Evolutionary conservation across 2,329 filamentous ascomycete species (phyloP).

Genomic region (Alternaria arbusti): DNA sequence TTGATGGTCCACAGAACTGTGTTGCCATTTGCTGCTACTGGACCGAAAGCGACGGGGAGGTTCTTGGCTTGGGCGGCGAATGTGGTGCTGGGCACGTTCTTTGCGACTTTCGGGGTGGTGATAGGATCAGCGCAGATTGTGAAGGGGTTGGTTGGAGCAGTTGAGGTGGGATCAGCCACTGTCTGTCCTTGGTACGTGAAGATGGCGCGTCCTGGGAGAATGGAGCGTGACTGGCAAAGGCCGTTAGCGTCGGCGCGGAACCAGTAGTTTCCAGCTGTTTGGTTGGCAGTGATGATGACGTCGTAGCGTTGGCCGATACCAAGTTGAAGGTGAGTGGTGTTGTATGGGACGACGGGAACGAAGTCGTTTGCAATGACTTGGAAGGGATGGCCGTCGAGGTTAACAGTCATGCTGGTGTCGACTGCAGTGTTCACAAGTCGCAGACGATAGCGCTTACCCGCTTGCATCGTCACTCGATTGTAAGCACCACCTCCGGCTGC

Average conservation of each 20-base stretch:
- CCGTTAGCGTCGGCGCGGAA: constrained; percentile 38
- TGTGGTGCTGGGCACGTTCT: constrained; percentile 40
- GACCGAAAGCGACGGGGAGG: constrained; percentile 39
- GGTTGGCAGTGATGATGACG: constrained; percentile 44
- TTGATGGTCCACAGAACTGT: constrained; percentile 49
- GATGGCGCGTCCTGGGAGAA: constrained; percentile 45
- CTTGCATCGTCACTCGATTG: constrained; percentile 34
- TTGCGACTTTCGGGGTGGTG: constrained; percentile 43
- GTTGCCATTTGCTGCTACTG: constrained; percentile 33
- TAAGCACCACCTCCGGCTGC: constrained; percentile 44
- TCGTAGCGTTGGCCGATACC: constrained; percentile 50
- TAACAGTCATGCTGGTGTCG: constrained; percentile 32
- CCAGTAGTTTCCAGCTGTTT: constrained; percentile 42
- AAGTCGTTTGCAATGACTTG: constrained; percentile 43
- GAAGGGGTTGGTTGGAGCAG: constrained; percentile 27
- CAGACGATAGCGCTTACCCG: constrained; percentile 60
- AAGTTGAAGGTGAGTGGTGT: constrained; percentile 47
- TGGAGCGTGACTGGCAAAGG: constrained; percentile 29
- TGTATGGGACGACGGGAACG: constrained; percentile 41
- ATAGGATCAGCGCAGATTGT: constrained; percentile 46
- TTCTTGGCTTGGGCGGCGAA: constrained; percentile 33
- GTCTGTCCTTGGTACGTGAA: constrained; percentile 47
- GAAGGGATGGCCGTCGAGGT: constrained; percentile 41
- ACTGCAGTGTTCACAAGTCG: constrained; percentile 62
- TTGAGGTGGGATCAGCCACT: constrained; percentile 44